phyloP scores from a whole-genome alignment of 2,329 filamentous ascomycete species.

The Diaporthe citri region DNA sequence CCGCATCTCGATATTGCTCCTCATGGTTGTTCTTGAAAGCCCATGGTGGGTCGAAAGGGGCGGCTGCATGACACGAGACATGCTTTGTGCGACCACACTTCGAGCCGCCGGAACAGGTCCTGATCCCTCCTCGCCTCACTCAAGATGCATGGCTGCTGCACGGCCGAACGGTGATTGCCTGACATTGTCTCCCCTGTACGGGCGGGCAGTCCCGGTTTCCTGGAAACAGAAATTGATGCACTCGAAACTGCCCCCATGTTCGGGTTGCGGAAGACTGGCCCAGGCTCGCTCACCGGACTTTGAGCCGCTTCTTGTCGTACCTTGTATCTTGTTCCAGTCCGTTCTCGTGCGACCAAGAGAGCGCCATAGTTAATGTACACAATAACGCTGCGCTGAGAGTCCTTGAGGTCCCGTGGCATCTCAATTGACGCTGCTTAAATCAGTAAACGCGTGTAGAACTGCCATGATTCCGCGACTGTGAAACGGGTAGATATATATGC shows the following conservation, averaged over 20 bases:
- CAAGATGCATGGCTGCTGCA: background rate
- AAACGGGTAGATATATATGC: slow-evolving; percentile 11
- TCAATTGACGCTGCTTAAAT: slow-evolving; percentile 25
- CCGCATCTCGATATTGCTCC: background rate
- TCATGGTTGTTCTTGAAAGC: background rate
- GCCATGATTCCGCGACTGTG: background rate
- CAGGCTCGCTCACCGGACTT: background rate
- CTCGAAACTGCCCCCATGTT: background rate
- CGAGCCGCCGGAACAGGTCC: background rate
- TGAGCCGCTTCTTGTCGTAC: background rate
- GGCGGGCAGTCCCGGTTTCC: background rate
- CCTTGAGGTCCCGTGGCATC: background rate
- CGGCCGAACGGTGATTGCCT: background rate
- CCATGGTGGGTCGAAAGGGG: background rate
- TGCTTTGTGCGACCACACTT: background rate
- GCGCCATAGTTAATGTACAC: background rate
- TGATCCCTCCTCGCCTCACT: background rate
- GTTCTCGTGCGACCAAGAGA: background rate
- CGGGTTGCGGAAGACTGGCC: background rate
- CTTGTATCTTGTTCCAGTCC: background rate
- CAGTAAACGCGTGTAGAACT: slow-evolving; percentile 11
- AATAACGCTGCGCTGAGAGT: no score
- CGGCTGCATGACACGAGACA: background rate
- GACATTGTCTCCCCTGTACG: background rate
- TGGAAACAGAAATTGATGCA: background rate